A percentile compares a stretch with the other conserved stretches of the same genome.
These are phyloP conservation scores for Termitomyces sp. DNA, from an alignment of 768 basidiomycete genomes.

Conservation along the genomic window DNA sequence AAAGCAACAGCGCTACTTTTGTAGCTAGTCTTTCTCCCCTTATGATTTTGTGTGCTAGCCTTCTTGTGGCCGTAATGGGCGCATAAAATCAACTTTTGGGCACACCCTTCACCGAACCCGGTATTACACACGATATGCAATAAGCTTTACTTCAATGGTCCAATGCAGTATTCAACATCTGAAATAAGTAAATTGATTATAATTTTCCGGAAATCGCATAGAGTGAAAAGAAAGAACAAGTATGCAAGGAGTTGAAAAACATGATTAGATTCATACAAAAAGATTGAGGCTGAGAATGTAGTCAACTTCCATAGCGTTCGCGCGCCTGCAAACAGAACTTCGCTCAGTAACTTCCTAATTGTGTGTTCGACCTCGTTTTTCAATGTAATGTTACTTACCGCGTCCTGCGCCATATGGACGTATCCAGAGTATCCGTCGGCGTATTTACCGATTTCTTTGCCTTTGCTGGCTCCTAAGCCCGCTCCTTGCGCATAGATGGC, in stretches of 20 bases:
- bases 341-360: conserved; percentile 11
- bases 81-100: not conserved
- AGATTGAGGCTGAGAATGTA: not conserved
- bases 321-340: conserved; percentile 30
- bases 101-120: not conserved
- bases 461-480: conserved; percentile 91
- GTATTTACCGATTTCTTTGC: conserved; percentile 74
- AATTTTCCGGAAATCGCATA: not conserved
- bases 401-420: conserved; percentile 69
- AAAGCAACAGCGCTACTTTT: conserved; percentile 7
- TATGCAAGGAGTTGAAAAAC: conserved; percentile 5
- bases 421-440: conserved; percentile 68
- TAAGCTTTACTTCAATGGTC: not conserved
- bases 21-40: conserved; percentile 1
- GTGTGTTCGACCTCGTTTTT: conserved; percentile 4
- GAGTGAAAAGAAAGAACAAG: not conserved
- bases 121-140: not conserved
- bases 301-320: conserved; percentile 35
- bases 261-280: not conserved
- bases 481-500: conserved; percentile 86
- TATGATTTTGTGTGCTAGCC: conserved; percentile 2
- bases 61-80: conserved; percentile 2
- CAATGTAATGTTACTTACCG: conserved; percentile 38
- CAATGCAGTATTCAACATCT: not conserved
- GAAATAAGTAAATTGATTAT: not conserved